These are phyloP conservation scores for Trichothecium sympodiale DNA, from an alignment of 2,329 filamentous ascomycete species.

Conservation along the genomic window DNA sequence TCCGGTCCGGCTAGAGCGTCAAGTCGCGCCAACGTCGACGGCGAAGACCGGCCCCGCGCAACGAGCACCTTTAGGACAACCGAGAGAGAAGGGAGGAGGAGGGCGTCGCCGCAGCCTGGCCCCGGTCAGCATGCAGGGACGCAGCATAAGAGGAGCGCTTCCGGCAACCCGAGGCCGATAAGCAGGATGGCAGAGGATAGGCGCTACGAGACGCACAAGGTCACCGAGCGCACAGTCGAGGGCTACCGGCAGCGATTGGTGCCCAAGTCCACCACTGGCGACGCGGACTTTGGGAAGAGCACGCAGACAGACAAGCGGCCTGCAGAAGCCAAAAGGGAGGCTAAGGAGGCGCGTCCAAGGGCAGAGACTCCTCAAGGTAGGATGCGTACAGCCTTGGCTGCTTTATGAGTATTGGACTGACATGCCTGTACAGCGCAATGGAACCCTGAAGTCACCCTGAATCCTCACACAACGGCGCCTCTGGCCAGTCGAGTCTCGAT, in stretches of 20 bases:
- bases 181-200: constrained; percentile 32
- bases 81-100: constrained; percentile 13
- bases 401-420: constrained; percentile 11
- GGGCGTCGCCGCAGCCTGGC: constrained; percentile 21
- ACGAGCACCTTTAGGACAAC: constrained; percentile 22
- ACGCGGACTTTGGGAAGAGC: constrained; percentile 20
- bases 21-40: constrained; percentile 31
- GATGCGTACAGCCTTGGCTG: constrained; percentile 13
- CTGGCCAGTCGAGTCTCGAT: constrained; percentile 54
- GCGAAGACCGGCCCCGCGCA: constrained; percentile 25
- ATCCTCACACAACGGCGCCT: constrained; percentile 58
- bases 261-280: constrained; percentile 48
- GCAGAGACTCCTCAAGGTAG: constrained; percentile 40
- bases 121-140: constrained; percentile 23
- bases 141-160: constrained; percentile 46
- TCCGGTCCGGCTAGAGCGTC: constrained; percentile 29
- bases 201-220: constrained; percentile 39
- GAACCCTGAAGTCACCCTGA: constrained; percentile 68
- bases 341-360: constrained; percentile 31
- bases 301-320: constrained; percentile 24
- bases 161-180: constrained; percentile 41
- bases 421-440: constrained; percentile 39
- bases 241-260: constrained; percentile 53
- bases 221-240: constrained; percentile 43
- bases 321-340: constrained; percentile 27